phyloP scores from a whole-genome alignment of 306 rosid genomes.

The Gastrolobium bilobum region DNA sequence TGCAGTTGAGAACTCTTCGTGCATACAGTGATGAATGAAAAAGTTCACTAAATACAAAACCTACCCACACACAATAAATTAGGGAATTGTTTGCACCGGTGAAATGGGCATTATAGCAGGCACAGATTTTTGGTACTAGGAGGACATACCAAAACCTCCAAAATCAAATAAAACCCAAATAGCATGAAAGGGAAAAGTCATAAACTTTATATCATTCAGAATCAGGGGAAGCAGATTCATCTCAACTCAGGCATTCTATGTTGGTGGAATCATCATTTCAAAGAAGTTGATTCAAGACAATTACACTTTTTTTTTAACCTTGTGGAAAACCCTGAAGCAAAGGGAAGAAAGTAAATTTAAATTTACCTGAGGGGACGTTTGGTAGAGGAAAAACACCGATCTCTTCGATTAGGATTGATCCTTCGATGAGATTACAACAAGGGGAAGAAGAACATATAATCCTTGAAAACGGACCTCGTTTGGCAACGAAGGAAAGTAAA shows the following conservation, averaged over 20 bases:
- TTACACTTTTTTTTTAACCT: not conserved
- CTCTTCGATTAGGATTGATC: conserved; percentile 12
- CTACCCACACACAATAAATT: not conserved
- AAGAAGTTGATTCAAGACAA: conserved; percentile 6
- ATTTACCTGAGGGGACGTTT: conserved; percentile 49
- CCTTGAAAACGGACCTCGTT: conserved; percentile 10
- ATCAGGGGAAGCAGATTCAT: conserved; percentile 29
- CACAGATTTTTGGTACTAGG: not conserved
- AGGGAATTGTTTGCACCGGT: not conserved
- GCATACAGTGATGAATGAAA: conserved; percentile 12
- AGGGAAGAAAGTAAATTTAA: conserved; percentile 41
- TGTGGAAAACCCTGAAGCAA: conserved; percentile 40
- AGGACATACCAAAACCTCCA: conserved; percentile 36
- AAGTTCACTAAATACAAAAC: conserved; percentile 27
- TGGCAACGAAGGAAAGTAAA: conserved; percentile 5
- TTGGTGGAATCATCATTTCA: conserved; percentile 5
- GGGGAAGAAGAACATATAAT: not conserved
- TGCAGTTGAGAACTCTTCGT: conserved; percentile 15
- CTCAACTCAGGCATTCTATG: conserved; percentile 15
- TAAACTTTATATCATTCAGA: conserved; percentile 33
- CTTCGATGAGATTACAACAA: conserved; percentile 19
- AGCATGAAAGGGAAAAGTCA: conserved; percentile 16
- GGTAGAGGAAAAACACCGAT: conserved; percentile 27
- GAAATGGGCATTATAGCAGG: conserved; percentile 15
- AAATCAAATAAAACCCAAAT: conserved; percentile 23